Conservation (phyloP, 495 filamentous ascomycete species). For the Penicillium steckii region DNA sequence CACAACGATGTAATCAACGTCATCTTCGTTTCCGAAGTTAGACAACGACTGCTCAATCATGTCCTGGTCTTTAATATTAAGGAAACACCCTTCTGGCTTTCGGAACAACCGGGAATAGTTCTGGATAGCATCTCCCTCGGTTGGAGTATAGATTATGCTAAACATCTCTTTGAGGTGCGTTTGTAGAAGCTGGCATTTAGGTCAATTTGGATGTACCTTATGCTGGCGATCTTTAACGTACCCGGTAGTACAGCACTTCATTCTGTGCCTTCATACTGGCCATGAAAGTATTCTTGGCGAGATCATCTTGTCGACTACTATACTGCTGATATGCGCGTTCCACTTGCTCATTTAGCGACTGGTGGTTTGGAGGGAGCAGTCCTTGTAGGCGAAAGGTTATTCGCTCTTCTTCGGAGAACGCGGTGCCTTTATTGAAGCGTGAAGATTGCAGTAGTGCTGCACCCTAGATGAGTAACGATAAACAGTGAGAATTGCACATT, state of each 20-base stretch:
- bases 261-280: slow-evolving; percentile 80
- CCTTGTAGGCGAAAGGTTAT: slow-evolving; percentile 67
- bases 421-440: slow-evolving; percentile 83
- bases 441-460: slow-evolving; percentile 62
- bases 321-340: slow-evolving; percentile 82
- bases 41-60: slow-evolving; percentile 61
- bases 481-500: not conserved
- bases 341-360: slow-evolving; percentile 79
- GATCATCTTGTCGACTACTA: slow-evolving; percentile 50
- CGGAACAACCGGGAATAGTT: slow-evolving; percentile 81
- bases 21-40: slow-evolving; percentile 66
- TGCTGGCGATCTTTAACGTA: not conserved
- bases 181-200: slow-evolving; percentile 50
- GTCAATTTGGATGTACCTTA: not conserved
- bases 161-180: slow-evolving; percentile 83
- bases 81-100: slow-evolving; percentile 69
- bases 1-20: slow-evolving; percentile 88
- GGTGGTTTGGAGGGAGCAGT: slow-evolving; percentile 67
- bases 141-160: slow-evolving; percentile 84
- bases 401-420: slow-evolving; percentile 68
- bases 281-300: slow-evolving; percentile 83
- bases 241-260: slow-evolving; percentile 38
- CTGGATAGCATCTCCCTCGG: slow-evolving; percentile 87
- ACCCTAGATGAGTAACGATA: slow-evolving; percentile 41
- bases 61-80: slow-evolving; percentile 51